Percentiles rank a stretch among this genome's conserved stretches.
These are phyloP conservation scores for Flaveria bidentis DNA, from an alignment of 129 eudicot genomes.

Conservation along the genomic window DNA sequence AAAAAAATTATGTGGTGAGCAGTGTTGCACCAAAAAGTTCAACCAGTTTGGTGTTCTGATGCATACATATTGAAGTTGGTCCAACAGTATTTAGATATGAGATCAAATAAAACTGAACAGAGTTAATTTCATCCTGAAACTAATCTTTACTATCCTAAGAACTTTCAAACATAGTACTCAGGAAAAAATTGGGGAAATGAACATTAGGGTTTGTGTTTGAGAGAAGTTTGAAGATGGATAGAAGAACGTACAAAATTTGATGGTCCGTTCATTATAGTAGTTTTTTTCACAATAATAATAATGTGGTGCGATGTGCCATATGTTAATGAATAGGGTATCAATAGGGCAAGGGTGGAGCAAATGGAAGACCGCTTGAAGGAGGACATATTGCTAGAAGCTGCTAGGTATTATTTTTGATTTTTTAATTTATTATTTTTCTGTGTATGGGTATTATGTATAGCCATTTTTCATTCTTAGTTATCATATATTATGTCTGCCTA, in stretches of 20 bases:
- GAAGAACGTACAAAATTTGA: not conserved
- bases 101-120: not conserved
- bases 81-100: constrained; percentile 10
- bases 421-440: not conserved
- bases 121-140: not conserved
- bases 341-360: constrained; percentile 92
- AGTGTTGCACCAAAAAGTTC: not conserved
- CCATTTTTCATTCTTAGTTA: constrained; percentile 5
- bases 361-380: constrained; percentile 95
- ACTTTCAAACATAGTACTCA: not conserved
- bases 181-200: not conserved
- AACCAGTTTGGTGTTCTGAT: not conserved
- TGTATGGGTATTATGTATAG: constrained; percentile 6
- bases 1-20: not conserved
- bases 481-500: constrained; percentile 24
- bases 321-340: constrained; percentile 76
- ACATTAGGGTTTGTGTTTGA: constrained; percentile 10
- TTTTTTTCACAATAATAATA: not conserved
- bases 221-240: constrained; percentile 2
- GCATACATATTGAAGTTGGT: not conserved
- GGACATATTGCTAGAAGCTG: constrained; percentile 86
- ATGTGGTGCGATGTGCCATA: not conserved
- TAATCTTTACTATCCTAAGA: not conserved
- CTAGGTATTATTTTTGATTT: constrained; percentile 50
- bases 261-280: not conserved